Evolutionary conservation across 371 early-diverging fungal genomes (phyloP).

Genomic region (Funneliformis caledonium): DNA sequence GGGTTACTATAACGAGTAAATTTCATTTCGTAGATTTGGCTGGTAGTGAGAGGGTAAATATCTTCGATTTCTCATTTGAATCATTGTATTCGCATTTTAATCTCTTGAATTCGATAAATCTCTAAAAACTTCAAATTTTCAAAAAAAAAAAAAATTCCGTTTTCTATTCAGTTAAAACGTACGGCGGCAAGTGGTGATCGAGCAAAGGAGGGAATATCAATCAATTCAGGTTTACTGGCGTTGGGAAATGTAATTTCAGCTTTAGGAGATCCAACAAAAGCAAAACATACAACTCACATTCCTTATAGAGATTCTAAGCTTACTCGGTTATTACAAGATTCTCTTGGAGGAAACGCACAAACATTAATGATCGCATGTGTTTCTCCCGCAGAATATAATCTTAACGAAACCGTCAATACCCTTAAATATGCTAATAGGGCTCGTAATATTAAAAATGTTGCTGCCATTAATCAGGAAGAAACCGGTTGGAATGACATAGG

Average conservation of each 20-base stretch:
- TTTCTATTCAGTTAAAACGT: slow-evolving; percentile 71
- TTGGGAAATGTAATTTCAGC: slow-evolving; percentile 99
- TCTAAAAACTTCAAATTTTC: background rate
- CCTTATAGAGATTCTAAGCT: slow-evolving; percentile 99
- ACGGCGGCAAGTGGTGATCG: slow-evolving; percentile 95
- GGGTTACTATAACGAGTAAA: slow-evolving; percentile 62
- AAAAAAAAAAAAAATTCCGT: background rate
- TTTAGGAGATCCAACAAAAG: slow-evolving; percentile 83
- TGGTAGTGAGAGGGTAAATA: slow-evolving; percentile 91
- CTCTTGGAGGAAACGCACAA: slow-evolving; percentile 91
- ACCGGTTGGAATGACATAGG: slow-evolving; percentile 56
- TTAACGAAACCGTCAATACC: slow-evolving; percentile 90
- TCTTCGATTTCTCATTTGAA: background rate
- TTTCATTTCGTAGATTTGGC: slow-evolving; percentile 99
- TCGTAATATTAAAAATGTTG: slow-evolving; percentile 83
- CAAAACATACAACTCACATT: slow-evolving; percentile 66
- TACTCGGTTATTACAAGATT: slow-evolving; percentile 96
- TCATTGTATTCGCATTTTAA: background rate
- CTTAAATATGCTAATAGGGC: slow-evolving; percentile 92
- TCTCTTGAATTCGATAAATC: background rate
- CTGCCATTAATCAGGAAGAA: slow-evolving; percentile 76
- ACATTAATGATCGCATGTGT: slow-evolving; percentile 96
- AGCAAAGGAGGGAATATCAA: slow-evolving; percentile 97
- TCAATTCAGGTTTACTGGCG: slow-evolving; percentile 97
- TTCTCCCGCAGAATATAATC: slow-evolving; percentile 76